phyloP scores from a whole-genome alignment of 768 basidiomycete genomes.

The Antrodiella citrinella region DNA sequence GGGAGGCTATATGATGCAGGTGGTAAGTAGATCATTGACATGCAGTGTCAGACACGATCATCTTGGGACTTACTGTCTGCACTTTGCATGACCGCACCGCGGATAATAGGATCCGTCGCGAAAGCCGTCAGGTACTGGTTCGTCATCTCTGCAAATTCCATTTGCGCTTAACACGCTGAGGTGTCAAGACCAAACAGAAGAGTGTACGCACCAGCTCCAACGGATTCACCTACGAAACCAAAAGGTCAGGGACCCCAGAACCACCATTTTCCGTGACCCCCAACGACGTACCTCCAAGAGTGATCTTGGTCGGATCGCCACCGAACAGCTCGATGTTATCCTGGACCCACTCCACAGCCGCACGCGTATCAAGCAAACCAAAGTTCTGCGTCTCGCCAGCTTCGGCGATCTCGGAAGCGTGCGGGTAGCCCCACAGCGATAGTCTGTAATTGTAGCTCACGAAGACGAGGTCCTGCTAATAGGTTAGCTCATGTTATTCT shows the following conservation, averaged over 20 bases:
- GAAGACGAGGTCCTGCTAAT: conserved; percentile 14
- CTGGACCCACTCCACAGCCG: conserved; percentile 26
- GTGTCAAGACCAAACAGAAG: neutral
- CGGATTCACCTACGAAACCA: conserved; percentile 12
- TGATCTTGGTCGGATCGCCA: conserved; percentile 18
- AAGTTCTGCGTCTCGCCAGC: conserved; percentile 20
- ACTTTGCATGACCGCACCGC: conserved; percentile 19
- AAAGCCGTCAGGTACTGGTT: conserved; percentile 18
- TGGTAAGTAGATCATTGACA: neutral
- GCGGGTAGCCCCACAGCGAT: conserved; percentile 16
- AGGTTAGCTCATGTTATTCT: neutral
- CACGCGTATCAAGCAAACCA: conserved; percentile 18
- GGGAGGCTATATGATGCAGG: conserved; percentile 12
- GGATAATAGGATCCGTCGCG: conserved; percentile 14
- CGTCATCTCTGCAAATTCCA: conserved; percentile 13
- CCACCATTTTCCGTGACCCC: neutral
- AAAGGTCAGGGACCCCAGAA: neutral
- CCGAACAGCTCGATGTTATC: conserved; percentile 27
- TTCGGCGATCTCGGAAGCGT: conserved; percentile 16
- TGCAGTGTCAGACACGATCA: neutral
- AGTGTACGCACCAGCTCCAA: conserved; percentile 12
- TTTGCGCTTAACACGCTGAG: too few species aligned
- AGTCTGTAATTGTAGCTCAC: conserved; percentile 21
- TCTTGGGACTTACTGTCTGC: conserved; percentile 15
- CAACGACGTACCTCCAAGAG: conserved; percentile 15